Percentiles rank a stretch among this genome's conserved stretches.
phyloP scores from a whole-genome alignment of 2,329 filamentous ascomycete species.

The Verticillium dahliae region DNA sequence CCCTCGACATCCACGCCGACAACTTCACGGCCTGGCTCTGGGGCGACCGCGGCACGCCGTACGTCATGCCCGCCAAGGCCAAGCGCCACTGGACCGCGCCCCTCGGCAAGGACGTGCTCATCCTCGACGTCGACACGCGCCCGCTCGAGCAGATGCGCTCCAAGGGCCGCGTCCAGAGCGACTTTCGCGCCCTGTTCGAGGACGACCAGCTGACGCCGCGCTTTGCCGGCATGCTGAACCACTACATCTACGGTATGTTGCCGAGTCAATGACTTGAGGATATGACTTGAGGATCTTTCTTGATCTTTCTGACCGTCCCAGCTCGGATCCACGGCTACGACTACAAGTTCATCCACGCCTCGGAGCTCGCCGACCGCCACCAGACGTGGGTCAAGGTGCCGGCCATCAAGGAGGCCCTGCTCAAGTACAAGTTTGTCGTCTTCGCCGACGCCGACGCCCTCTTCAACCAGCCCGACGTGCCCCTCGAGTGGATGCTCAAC shows the following conservation, averaged over 20 bases:
- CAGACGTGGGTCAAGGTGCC: slow-evolving; percentile 39
- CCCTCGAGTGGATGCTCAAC: slow-evolving; percentile 41
- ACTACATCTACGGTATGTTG: slow-evolving; percentile 26
- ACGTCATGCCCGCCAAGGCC: not conserved
- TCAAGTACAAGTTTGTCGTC: slow-evolving; percentile 32
- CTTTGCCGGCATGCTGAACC: slow-evolving; percentile 23
- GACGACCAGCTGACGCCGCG: slow-evolving; percentile 2
- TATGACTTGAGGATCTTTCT: too few relatives aligned
- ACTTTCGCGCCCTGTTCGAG: slow-evolving; percentile 2
- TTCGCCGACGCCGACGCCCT: slow-evolving; percentile 37
- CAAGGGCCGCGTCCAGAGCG: not conserved
- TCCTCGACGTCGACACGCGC: slow-evolving; percentile 7
- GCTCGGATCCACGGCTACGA: slow-evolving; percentile 41
- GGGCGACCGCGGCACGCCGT: not conserved
- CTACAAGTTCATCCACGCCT: slow-evolving; percentile 37
- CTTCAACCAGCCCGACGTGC: slow-evolving; percentile 32
- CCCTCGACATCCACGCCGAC: not conserved
- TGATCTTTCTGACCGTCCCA: slow-evolving; percentile 4
- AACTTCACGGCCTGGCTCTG: not conserved
- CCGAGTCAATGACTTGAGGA: not conserved
- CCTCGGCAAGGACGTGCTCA: slow-evolving; percentile 4
- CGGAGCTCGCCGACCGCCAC: slow-evolving; percentile 30
- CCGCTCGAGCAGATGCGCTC: not conserved
- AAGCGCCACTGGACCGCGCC: not conserved
- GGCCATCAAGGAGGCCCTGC: slow-evolving; percentile 28